Base-by-base conservation (phyloP, 176 grass and related monocot species). In the Thalia dealbata region DNA sequence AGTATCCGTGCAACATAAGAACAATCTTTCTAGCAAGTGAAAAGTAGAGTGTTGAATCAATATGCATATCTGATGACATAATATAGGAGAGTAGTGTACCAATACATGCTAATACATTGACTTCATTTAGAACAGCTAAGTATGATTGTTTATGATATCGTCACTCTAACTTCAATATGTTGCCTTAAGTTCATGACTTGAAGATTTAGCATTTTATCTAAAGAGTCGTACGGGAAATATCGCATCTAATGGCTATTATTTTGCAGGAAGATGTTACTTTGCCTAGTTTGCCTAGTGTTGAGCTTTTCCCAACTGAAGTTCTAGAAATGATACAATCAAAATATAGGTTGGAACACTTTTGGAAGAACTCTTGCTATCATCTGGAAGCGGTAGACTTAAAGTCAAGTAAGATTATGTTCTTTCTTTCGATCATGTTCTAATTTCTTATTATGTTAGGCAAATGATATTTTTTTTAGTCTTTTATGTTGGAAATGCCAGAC, bases 391-490 rank as follows among this genome's bases (percentile, higher is more conserved):
- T n/a, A 56, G 71, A 3, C 29, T n/a, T 18, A 19, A 73, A 58
- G 22, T 55, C 71, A 73, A 73, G 71, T 73, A 73, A 73, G 71
- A 73, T 73, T 32, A 55, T 2, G 18, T n/a, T n/a, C n/a, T n/a
- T n/a, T n/a, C n/a, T n/a, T n/a, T n/a, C n/a, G 71, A 73, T 73
- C n/a, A 55, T 2, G 18, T n/a, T 58, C 16, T 58, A 64, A 10
- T 68, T 45, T 16, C 43, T 68, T 45, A 13, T 68, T 68, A 23
- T 13, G 16, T 27, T 65, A 18, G 28, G 28, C 26, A 65, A 65
- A 27, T 32, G 11, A 6, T 35, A 7, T 22, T 58, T n/a, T 19
- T 23, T n/a, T 58, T 8, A 5, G 0, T 58, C 4, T n/a, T 58
- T 58, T 58, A 58, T 9, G 21, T 58, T 58, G 54, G 54, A 58